phyloP scores from a whole-genome alignment of 164 flowering plant genomes.

The Platanus orientalis region DNA sequence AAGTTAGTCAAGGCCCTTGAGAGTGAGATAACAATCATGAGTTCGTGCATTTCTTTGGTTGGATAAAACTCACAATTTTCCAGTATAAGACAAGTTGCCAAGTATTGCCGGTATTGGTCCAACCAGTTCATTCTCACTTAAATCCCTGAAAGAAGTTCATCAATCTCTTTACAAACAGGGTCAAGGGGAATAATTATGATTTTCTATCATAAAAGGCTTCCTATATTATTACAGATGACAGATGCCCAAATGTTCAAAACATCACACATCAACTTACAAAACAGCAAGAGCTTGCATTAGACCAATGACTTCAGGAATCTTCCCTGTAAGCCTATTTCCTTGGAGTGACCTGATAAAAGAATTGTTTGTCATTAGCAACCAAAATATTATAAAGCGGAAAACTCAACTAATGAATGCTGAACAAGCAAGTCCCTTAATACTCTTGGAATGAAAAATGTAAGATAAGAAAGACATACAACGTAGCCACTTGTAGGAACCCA shows the following conservation, averaged over 20 bases:
- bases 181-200: neutral
- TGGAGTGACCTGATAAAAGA: conserved; percentile 67
- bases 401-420: too few species aligned
- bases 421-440: too few species aligned
- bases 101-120: conserved; percentile 87
- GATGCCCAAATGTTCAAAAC: too few species aligned
- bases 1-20: neutral
- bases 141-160: conserved; percentile 39
- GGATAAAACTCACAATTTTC: conserved; percentile 65
- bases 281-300: conserved; percentile 99
- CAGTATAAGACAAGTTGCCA: conserved; percentile 85
- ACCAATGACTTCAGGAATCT: conserved; percentile 91
- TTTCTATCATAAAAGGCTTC: too few species aligned
- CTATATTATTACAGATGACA: too few species aligned
- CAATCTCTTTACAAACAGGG: neutral
- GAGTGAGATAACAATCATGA: too few species aligned
- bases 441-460: too few species aligned
- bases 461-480: conserved; percentile 63
- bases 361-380: too few species aligned
- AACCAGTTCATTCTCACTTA: conserved; percentile 82
- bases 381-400: too few species aligned
- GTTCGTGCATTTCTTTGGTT: neutral
- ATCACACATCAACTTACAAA: conserved; percentile 50
- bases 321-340: conserved; percentile 79
- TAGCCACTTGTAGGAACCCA: conserved; percentile 95